Evolutionary conservation across 805 yeast genomes (phyloP), one percentile per base, ranked within the genome.

Genomic region (Kodamaea kaohsiungensis): DNA sequence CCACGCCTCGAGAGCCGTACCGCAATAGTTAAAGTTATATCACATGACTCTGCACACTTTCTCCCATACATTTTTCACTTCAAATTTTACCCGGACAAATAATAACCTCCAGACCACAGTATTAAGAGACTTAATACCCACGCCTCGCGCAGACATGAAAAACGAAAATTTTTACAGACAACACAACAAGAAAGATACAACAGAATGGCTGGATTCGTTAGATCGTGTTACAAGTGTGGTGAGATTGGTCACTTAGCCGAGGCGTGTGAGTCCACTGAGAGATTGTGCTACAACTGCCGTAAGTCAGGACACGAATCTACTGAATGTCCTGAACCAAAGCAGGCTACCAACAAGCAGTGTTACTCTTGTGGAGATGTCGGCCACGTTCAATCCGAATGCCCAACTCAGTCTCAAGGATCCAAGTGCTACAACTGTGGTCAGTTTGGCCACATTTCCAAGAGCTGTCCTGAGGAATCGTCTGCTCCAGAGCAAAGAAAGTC

Each of bases 311-410:
- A 90, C 73, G 92, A 89, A 73, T 89, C 95, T 52, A 82, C 84
- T 63, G 96, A 88, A 60, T 91, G 98, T 75, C 88, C 95, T 46
- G 85, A 86, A 68, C 96, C 96, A 69, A 89, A 87, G 74, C 91
- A 91, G 73, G 83, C 88, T 61, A 84, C 85, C 63, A 84, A 84
- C 71, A 91, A 91, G 75, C 91, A 91, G 73, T 91, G 98, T 75
- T 91, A 88, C 86, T 88, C 88, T 73, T 91, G 98, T 77, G 95
- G 95, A 65, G 89, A 87, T 70, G 81, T 87, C 54, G 97, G 97
- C 53, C 98, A 91, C 68, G 86, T 91, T 64, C 90, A 88, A 72
- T 76, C 88, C 50, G 96, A 91, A 69, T 91, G 98, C 77, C 82
- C 87, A 33, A 79, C 80, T 61, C 83, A 81, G 67, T 79, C 76